These are phyloP conservation scores for Sugiyamaella japonica DNA, from an alignment of 1,139 yeast genomes.

Conservation along the genomic window DNA sequence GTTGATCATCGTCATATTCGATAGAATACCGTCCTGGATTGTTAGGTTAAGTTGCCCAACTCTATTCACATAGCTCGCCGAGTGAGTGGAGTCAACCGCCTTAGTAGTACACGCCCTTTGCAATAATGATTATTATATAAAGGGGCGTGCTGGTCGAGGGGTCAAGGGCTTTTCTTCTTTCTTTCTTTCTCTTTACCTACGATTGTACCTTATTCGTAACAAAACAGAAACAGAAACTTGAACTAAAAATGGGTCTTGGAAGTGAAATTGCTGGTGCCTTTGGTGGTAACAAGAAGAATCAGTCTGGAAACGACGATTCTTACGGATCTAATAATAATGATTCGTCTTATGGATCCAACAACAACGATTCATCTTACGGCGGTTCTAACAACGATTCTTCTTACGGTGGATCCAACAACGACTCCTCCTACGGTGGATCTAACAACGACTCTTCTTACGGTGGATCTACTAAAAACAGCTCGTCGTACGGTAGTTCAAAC, in stretches of 20 bases:
- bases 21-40: conserved; percentile 1
- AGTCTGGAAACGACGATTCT: conserved; percentile 20
- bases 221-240: background rate
- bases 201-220: background rate
- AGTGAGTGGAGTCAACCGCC: conserved; percentile 1
- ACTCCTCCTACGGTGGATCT: background rate
- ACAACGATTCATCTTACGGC: conserved; percentile 19
- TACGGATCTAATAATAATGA: conserved; percentile 22
- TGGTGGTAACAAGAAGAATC: conserved; percentile 21
- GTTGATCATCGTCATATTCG: conserved; percentile 10
- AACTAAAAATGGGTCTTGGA: conserved; percentile 29
- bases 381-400: conserved; percentile 14
- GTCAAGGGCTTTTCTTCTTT: background rate
- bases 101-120: background rate
- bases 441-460: conserved; percentile 12
- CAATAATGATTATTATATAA: conserved; percentile 13
- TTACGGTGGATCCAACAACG: conserved; percentile 14
- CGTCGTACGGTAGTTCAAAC: background rate
- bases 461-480: conserved; percentile 15
- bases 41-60: background rate
- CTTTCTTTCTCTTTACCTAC: background rate
- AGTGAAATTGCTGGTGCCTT: conserved; percentile 20
- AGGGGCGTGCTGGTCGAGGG: conserved; percentile 3
- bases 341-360: conserved; percentile 21
- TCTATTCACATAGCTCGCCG: background rate